These are phyloP conservation scores for Basidiobolus meristosporus DNA, from an alignment of 371 early-diverging fungal genomes.

Conservation along the genomic window DNA sequence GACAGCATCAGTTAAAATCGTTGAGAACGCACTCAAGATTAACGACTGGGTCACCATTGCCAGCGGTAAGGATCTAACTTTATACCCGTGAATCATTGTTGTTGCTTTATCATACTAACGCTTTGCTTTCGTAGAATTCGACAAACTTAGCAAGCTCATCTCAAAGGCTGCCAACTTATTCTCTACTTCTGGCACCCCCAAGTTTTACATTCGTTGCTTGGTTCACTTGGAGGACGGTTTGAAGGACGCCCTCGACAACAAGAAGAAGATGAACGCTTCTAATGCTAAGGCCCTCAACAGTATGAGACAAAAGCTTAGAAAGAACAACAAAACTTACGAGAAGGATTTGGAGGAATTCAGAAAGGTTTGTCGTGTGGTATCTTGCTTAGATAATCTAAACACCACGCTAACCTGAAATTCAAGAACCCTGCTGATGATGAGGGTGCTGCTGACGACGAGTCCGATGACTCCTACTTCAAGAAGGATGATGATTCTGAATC, in stretches of 20 bases:
- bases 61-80: conserved; percentile 34
- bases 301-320: conserved; percentile 81
- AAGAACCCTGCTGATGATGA: too few species aligned
- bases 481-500: conserved; percentile 5
- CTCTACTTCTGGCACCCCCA: conserved; percentile 39
- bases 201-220: conserved; percentile 59
- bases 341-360: conserved; percentile 48
- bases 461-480: conserved; percentile 12
- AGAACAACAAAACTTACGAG: conserved; percentile 64
- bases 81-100: too few species aligned
- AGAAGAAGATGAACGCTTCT: conserved; percentile 67
- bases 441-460: too few species aligned
- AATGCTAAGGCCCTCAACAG: conserved; percentile 71
- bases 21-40: conserved; percentile 63
- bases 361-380: conserved; percentile 16
- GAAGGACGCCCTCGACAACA: conserved; percentile 27
- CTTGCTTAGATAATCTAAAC: too few species aligned
- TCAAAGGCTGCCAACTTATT: conserved; percentile 49
- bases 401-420: too few species aligned
- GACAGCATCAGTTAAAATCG: conserved; percentile 29
- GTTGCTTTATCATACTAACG: neutral
- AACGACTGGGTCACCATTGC: conserved; percentile 77
- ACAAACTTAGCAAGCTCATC: conserved; percentile 56
- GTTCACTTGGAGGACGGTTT: conserved; percentile 55
- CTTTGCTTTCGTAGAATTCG: conserved; percentile 44